Conservation (phyloP, 2,329 filamentous ascomycete genomes). For the Pseudogymnoascus sp. region DNA sequence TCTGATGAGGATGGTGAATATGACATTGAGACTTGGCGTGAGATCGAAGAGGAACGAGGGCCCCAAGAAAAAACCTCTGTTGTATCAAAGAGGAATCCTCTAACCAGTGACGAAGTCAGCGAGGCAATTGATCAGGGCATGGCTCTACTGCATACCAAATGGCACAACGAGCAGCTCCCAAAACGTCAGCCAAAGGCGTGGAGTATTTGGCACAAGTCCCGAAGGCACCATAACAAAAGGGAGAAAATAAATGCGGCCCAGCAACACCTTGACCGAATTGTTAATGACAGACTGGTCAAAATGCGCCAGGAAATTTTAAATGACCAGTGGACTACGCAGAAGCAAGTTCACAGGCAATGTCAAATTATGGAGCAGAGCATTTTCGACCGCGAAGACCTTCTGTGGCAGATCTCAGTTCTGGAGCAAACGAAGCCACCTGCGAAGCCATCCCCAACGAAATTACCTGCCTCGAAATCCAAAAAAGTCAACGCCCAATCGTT, state of each 20-base stretch:
- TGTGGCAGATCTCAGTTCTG: constrained; percentile 44
- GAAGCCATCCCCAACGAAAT: constrained; percentile 14
- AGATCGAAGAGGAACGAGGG: constrained; percentile 49
- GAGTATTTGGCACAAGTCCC: constrained; percentile 52
- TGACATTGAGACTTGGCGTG: constrained; percentile 51
- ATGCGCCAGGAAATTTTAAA: constrained; percentile 45
- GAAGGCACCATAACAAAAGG: constrained; percentile 33
- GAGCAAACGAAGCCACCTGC: constrained; percentile 36
- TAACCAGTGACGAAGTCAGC: constrained; percentile 42
- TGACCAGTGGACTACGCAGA: constrained; percentile 44
- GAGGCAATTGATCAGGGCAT: constrained; percentile 48
- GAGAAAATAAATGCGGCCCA: constrained; percentile 39
- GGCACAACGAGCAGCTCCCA: constrained; percentile 52
- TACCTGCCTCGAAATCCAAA: constrained; percentile 5
- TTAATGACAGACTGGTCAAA: constrained; percentile 44
- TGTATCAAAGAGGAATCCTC: constrained; percentile 22
- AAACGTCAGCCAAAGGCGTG: constrained; percentile 50
- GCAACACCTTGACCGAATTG: constrained; percentile 35
- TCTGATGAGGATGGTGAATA: constrained; percentile 45
- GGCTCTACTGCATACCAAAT: constrained; percentile 41
- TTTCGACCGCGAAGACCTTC: constrained; percentile 47
- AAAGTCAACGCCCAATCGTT: not conserved
- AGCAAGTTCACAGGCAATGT: constrained; percentile 48
- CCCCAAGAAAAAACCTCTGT: constrained; percentile 30
- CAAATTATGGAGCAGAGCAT: constrained; percentile 57